Conservation (phyloP, 1,284 basidiomycete species). For the Cryptococcus maquisensis region DNA sequence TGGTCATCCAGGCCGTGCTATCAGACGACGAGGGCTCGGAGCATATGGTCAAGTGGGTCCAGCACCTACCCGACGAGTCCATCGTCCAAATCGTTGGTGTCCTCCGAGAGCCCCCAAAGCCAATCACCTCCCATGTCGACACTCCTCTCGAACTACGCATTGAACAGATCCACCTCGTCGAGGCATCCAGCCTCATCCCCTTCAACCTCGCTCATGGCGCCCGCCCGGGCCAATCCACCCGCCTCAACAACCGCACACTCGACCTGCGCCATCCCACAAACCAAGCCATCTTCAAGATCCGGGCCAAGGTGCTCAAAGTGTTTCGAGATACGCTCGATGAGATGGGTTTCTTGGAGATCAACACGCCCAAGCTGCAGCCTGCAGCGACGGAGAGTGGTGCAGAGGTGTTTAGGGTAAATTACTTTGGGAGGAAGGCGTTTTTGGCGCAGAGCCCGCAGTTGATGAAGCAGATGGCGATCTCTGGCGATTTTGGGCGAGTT, state of each 20-base stretch:
- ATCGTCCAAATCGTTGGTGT: slow-evolving; percentile 53
- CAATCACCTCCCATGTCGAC: slow-evolving; percentile 50
- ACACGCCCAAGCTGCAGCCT: slow-evolving; percentile 91
- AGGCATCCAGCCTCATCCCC: slow-evolving; percentile 24
- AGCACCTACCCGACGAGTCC: slow-evolving; percentile 50
- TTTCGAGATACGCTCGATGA: slow-evolving; percentile 52
- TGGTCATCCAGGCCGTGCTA: slow-evolving; percentile 53
- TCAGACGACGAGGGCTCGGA: slow-evolving; percentile 25
- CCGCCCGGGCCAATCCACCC: slow-evolving; percentile 24
- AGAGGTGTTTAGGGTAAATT: slow-evolving; percentile 91
- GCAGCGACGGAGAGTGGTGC: slow-evolving; percentile 94
- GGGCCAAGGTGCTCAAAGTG: slow-evolving; percentile 50
- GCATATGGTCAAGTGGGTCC: slow-evolving; percentile 54
- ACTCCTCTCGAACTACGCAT: slow-evolving; percentile 53
- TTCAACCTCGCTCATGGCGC: slow-evolving; percentile 16
- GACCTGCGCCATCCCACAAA: slow-evolving; percentile 53
- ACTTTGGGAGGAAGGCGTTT: slow-evolving; percentile 68
- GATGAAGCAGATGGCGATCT: slow-evolving; percentile 57
- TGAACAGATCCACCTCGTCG: slow-evolving; percentile 26
- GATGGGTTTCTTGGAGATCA: slow-evolving; percentile 60
- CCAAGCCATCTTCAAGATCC: slow-evolving; percentile 55
- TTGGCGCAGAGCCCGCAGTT: slow-evolving; percentile 55
- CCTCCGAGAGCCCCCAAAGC: slow-evolving; percentile 49
- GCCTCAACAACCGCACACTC: slow-evolving; percentile 51
- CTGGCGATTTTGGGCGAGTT: slow-evolving; percentile 54